Evolutionary conservation across 345 rosid genomes (phyloP).

Genomic region (Turnera subulata): DNA sequence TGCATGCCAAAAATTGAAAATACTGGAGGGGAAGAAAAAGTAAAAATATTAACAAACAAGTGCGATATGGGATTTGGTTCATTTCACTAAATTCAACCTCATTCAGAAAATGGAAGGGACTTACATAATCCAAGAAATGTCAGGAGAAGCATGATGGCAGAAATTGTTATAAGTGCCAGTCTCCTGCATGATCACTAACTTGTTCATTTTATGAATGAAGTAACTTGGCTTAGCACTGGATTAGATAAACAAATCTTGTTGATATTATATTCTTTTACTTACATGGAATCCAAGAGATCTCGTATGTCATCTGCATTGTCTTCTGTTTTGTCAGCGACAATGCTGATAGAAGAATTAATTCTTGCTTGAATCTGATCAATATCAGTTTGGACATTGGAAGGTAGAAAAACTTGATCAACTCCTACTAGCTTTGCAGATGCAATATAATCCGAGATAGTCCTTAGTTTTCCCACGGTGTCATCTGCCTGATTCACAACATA

Average conservation of each 20-base stretch:
- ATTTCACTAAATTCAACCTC: not conserved
- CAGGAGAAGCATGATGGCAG: slow-evolving; percentile 75
- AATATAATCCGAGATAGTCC: slow-evolving; percentile 60
- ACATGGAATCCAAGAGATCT: slow-evolving; percentile 75
- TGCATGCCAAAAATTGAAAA: slow-evolving; percentile 78
- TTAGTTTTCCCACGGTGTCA: slow-evolving; percentile 49
- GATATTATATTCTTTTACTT: slow-evolving; percentile 12
- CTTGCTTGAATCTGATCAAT: slow-evolving; percentile 69
- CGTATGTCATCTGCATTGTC: slow-evolving; percentile 53
- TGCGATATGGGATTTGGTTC: too few species aligned
- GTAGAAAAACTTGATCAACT: slow-evolving; percentile 68
- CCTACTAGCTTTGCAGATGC: slow-evolving; percentile 61
- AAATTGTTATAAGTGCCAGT: slow-evolving; percentile 52
- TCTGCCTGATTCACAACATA: slow-evolving; percentile 78
- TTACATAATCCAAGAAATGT: slow-evolving; percentile 81
- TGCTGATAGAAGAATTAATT: slow-evolving; percentile 52
- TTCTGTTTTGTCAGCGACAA: slow-evolving; percentile 44
- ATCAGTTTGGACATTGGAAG: slow-evolving; percentile 77
- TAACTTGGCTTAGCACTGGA: not conserved
- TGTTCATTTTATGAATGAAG: not conserved
- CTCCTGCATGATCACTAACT: slow-evolving; percentile 46
- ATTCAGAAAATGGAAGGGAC: slow-evolving; percentile 10
- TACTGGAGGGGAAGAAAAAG: slow-evolving; percentile 38
- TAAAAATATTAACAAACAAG: not conserved
- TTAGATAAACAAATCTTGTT: not conserved